A percentile compares a stretch with the other conserved stretches of the same genome.
Conservation (phyloP, 371 early-diverging fungal genomes). For the Vittaforma corneae region DNA sequence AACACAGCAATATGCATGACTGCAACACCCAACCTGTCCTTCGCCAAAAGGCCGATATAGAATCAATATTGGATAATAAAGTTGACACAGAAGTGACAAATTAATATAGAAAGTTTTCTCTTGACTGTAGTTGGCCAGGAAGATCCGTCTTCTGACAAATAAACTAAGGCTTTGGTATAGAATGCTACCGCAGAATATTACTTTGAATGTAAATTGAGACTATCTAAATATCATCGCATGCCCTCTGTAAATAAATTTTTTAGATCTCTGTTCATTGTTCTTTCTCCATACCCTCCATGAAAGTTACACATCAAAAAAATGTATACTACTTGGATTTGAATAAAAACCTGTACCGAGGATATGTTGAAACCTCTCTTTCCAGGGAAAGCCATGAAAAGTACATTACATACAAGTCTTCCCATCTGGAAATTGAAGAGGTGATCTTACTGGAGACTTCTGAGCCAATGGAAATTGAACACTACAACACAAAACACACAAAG, state of each 20-base stretch:
- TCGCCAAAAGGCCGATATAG: too few species aligned
- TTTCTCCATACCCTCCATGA: conserved; percentile 14
- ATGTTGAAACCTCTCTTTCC: conserved; percentile 34
- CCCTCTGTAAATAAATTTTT: neutral
- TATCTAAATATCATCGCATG: too few species aligned
- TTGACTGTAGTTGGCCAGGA: too few species aligned
- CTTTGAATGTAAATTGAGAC: too few species aligned
- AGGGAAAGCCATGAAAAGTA: neutral
- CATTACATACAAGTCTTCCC: conserved; percentile 1
- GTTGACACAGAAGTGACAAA: too few species aligned
- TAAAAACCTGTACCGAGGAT: conserved; percentile 32
- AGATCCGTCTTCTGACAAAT: too few species aligned
- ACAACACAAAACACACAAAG: conserved; percentile 1
- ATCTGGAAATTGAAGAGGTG: conserved; percentile 14
- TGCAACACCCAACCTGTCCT: too few species aligned
- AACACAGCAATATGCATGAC: too few species aligned
- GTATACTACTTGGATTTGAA: conserved; percentile 42
- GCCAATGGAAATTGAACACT: neutral
- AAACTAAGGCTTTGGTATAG: too few species aligned
- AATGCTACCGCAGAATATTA: too few species aligned
- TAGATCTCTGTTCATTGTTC: conserved; percentile 1
- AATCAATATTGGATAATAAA: too few species aligned
- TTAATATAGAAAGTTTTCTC: too few species aligned
- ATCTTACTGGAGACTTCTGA: neutral
- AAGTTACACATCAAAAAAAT: conserved; percentile 40